These are phyloP conservation scores for Tulasnella sp. DNA, from an alignment of 768 basidiomycete genomes.

Conservation along the genomic window DNA sequence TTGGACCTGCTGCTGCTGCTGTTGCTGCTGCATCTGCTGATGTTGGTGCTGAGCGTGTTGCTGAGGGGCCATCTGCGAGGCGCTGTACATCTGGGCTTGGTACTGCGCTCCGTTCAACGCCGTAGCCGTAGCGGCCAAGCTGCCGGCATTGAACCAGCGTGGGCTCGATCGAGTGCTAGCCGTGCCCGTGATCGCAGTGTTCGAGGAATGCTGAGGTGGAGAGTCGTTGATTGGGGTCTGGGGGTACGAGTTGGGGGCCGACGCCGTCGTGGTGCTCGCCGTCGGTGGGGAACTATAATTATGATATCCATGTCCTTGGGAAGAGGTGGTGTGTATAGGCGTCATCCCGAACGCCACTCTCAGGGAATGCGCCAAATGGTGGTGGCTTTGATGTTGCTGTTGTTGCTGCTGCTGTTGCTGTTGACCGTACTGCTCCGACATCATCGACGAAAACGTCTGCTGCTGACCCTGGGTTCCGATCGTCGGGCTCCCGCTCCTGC, in stretches of 20 bases:
- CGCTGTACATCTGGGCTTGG: background rate
- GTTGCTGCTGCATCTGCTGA: background rate
- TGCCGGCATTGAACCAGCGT: background rate
- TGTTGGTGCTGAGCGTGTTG: background rate
- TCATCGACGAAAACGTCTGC: constrained; percentile 34
- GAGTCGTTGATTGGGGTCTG: constrained; percentile 23
- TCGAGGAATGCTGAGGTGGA: background rate
- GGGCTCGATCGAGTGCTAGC: background rate
- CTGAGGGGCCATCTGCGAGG: background rate
- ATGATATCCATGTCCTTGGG: constrained; percentile 11
- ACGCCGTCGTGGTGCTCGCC: background rate
- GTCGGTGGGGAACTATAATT: constrained; percentile 13
- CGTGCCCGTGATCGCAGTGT: background rate
- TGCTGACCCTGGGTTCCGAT: constrained; percentile 36
- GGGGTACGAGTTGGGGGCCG: constrained; percentile 16
- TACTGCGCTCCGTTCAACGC: background rate
- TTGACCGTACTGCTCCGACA: constrained; percentile 31
- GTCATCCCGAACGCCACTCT: constrained; percentile 91
- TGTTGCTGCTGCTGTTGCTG: constrained; percentile 31
- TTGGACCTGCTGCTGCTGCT: background rate
- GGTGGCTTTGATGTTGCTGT: constrained; percentile 42
- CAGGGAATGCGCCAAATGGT: constrained; percentile 78
- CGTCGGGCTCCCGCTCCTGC: constrained; percentile 33
- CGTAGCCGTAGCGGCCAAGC: background rate
- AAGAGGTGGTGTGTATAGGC: constrained; percentile 50